Conservation (phyloP, 1,139 yeast genomes). For the Candida buenavistaensis region DNA sequence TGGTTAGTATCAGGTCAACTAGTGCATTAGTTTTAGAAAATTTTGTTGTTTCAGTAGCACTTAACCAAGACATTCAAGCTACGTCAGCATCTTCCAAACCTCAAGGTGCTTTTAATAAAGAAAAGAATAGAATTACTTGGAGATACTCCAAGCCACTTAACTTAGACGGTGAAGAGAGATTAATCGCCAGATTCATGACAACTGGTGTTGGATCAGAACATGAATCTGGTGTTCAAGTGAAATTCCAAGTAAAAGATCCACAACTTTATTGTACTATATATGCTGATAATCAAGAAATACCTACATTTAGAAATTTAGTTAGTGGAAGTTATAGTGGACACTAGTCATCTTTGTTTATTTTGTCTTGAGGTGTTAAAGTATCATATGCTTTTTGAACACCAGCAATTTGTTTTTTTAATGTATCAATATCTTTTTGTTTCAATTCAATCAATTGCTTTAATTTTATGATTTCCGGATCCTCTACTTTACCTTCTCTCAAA, state of each 20-base stretch:
- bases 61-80: slow-evolving; percentile 42
- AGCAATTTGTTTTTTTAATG: slow-evolving; percentile 53
- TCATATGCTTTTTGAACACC: slow-evolving; percentile 58
- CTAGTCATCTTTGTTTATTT: slow-evolving; percentile 10
- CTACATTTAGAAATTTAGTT: slow-evolving; percentile 33
- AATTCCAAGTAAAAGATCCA: slow-evolving; percentile 46
- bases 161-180: slow-evolving; percentile 52
- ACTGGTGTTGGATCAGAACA: slow-evolving; percentile 62
- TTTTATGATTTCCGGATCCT: slow-evolving; percentile 33
- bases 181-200: slow-evolving; percentile 73
- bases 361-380: slow-evolving; percentile 26
- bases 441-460: slow-evolving; percentile 42
- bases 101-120: slow-evolving; percentile 83
- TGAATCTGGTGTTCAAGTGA: slow-evolving; percentile 68
- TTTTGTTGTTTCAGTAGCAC: slow-evolving; percentile 68
- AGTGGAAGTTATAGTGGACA: slow-evolving; percentile 37
- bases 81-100: slow-evolving; percentile 85
- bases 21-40: slow-evolving; percentile 51
- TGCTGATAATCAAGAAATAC: slow-evolving; percentile 23
- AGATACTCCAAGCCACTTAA: slow-evolving; percentile 54
- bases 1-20: slow-evolving; percentile 64
- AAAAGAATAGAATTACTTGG: slow-evolving; percentile 85
- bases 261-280: slow-evolving; percentile 24
- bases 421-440: slow-evolving; percentile 49
- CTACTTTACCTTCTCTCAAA: slow-evolving; percentile 28